Base-by-base conservation (phyloP, 345 rosid species). In the Draba incana region DNA sequence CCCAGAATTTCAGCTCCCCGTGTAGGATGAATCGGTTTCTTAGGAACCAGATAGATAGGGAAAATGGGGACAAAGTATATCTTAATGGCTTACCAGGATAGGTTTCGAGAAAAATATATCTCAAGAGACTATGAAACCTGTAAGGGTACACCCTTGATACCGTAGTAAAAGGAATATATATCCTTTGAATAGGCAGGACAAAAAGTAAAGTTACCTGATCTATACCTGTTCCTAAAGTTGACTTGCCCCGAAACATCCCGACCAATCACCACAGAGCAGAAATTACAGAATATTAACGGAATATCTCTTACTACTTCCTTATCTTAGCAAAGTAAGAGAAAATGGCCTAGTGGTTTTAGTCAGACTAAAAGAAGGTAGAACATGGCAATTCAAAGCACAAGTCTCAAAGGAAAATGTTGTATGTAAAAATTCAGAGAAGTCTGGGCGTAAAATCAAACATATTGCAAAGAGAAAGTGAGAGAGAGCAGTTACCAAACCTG, bases 401-500 rank as follows among this genome's bases (percentile, higher is more conserved):
- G 30, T 58, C 11, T 52, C 4, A 65, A 59, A 58, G 27, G 33
- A 38, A 44, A 58, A 57, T 56, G 12, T 57, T 38, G 56, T 28
- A 31, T 10, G 76, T 9, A 56, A 52, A 14, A 20, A 31, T 41
- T 24, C 7, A 44, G 38, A 66, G 52, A 47, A 45, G 70, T 24
- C 6, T 25, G 57, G 9, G 24, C 43, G 15, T 25, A 57, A 58
- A 70, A 43, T 7, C n/a, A 61, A 57, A 57, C 61, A 60, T 47
- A 44, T 54, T 70, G 53, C 57, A 33, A n/a, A 45, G 74, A 72
- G 53, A 57, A 59, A 42, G 41, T 11, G 68, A 31, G 74, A 54
- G 68, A 43, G 48, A 54, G 56, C 62, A 79, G 72, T 95, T 92
- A 95, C 98, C 98, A 81, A 92, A 79, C 88, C 92, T 61, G 75